phyloP scores from a whole-genome alignment of 2,329 filamentous ascomycete species.

The Aspergillus sp. region DNA sequence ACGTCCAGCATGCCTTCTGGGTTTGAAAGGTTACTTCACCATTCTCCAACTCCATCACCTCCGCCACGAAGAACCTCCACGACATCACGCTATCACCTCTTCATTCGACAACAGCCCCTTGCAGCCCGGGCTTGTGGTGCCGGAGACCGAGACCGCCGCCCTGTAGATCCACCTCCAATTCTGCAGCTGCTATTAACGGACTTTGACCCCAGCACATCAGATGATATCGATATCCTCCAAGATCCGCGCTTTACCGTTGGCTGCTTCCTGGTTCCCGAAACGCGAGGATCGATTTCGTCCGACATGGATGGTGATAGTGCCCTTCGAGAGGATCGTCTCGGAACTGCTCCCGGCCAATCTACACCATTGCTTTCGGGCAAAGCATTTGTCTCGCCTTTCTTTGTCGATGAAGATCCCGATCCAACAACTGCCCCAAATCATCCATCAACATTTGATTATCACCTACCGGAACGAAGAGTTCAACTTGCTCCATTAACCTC shows the following conservation, averaged over 20 bases:
- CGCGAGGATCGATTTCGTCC: constrained; percentile 12
- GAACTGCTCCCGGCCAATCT: constrained; percentile 23
- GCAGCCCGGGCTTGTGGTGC: constrained; percentile 50
- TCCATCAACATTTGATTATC: constrained; percentile 28
- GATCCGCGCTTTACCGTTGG: constrained; percentile 46
- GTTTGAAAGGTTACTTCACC: constrained; percentile 42
- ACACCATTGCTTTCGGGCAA: constrained; percentile 41
- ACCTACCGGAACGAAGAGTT: constrained; percentile 12
- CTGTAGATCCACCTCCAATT: constrained; percentile 51
- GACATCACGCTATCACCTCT: constrained; percentile 41
- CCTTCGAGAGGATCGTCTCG: constrained; percentile 20
- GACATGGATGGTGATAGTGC: constrained; percentile 10
- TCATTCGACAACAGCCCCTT: constrained; percentile 50
- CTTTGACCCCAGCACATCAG: constrained; percentile 42
- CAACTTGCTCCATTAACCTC: constrained; percentile 6
- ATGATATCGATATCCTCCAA: constrained; percentile 43
- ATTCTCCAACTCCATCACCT: constrained; percentile 25
- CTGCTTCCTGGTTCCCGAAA: constrained; percentile 45
- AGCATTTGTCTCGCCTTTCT: constrained; percentile 47
- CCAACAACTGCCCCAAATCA: constrained; percentile 44
- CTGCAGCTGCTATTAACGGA: constrained; percentile 49
- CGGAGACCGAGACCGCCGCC: constrained; percentile 49
- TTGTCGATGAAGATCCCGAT: constrained; percentile 46
- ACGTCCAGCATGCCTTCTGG: constrained; percentile 37
- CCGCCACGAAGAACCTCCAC: constrained; percentile 26